phyloP scores from a whole-genome alignment of 1,284 basidiomycete genomes.

The Sanghuangporus weigelae region DNA sequence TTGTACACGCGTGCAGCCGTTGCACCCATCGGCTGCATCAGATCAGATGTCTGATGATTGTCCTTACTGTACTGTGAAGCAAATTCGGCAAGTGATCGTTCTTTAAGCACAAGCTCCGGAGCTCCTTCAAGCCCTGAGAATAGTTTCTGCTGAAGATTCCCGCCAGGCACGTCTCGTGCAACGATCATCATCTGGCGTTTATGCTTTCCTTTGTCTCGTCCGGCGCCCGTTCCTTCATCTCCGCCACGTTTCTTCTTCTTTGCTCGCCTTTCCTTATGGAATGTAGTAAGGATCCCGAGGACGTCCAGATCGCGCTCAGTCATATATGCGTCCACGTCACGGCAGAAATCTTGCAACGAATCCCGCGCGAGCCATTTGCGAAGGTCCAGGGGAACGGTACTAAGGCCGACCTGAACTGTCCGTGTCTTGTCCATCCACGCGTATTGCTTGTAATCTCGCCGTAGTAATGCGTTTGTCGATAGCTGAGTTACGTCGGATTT shows the following conservation, averaged over 20 bases:
- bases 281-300: slow-evolving; percentile 76
- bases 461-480: slow-evolving; percentile 69
- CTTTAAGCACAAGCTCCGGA: slow-evolving; percentile 10
- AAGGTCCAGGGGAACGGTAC: slow-evolving; percentile 73
- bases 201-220: neutral
- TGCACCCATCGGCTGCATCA: slow-evolving; percentile 18
- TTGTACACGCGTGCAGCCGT: slow-evolving; percentile 43
- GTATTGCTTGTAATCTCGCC: slow-evolving; percentile 94
- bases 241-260: slow-evolving; percentile 49
- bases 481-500: slow-evolving; percentile 73
- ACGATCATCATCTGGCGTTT: slow-evolving; percentile 55
- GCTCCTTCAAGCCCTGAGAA: slow-evolving; percentile 6
- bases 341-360: slow-evolving; percentile 36
- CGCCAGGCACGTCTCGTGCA: slow-evolving; percentile 19
- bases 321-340: slow-evolving; percentile 58
- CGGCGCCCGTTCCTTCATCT: slow-evolving; percentile 25
- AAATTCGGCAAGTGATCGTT: slow-evolving; percentile 24
- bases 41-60: neutral
- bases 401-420: slow-evolving; percentile 53
- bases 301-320: slow-evolving; percentile 55
- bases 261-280: slow-evolving; percentile 37
- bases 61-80: slow-evolving; percentile 10
- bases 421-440: slow-evolving; percentile 36
- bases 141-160: slow-evolving; percentile 16
- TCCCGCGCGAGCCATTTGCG: slow-evolving; percentile 41